These are phyloP conservation scores for Cryphonectria nitschkei DNA, from an alignment of 2,329 filamentous ascomycete species.

Conservation along the genomic window DNA sequence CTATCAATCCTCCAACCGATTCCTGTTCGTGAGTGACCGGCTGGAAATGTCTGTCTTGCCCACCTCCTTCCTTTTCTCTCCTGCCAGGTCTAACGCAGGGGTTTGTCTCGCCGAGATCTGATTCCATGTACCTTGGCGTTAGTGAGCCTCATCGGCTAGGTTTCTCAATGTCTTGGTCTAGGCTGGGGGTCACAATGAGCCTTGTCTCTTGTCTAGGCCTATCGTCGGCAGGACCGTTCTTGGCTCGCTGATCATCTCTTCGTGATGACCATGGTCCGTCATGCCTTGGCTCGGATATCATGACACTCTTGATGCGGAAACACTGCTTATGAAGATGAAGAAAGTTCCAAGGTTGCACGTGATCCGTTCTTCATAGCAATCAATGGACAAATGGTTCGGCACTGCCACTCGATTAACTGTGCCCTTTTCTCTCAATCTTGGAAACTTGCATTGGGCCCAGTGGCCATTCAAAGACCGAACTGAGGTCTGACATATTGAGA, in stretches of 20 bases:
- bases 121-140: neutral
- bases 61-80: neutral
- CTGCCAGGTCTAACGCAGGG: neutral
- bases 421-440: neutral
- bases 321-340: neutral
- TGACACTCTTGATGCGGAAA: neutral
- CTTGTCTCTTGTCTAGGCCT: neutral
- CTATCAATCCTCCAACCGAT: neutral
- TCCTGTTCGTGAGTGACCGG: neutral
- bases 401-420: neutral
- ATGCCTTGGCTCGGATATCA: neutral
- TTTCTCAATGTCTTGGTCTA: neutral
- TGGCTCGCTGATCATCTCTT: neutral
- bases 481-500: too few relatives aligned
- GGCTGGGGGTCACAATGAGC: neutral
- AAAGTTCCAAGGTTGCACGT: neutral
- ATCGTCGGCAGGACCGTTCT: neutral
- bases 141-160: neutral
- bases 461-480: too few relatives aligned
- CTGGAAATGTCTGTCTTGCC: neutral
- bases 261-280: neutral
- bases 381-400: neutral
- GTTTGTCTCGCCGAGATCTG: neutral
- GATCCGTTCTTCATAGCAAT: neutral
- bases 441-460: neutral